These are phyloP conservation scores for Aspergillus fumigatiaffinis DNA, from an alignment of 2,329 filamentous ascomycete species.

Conservation along the genomic window DNA sequence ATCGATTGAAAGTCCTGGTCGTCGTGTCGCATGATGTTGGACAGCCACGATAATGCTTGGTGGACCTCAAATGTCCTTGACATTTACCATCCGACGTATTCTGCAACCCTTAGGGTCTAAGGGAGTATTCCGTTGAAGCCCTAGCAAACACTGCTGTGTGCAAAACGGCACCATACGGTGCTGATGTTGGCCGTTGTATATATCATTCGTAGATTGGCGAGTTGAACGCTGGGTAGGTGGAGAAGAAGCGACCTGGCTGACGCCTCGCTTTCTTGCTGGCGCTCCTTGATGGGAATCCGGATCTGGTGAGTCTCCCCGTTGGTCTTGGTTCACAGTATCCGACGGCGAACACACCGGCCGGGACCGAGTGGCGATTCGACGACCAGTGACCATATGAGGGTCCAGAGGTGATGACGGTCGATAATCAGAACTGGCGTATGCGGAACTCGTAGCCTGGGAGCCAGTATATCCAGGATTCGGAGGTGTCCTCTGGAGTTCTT, in stretches of 20 bases:
- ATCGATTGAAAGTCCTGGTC: not conserved
- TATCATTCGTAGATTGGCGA: conserved; percentile 4
- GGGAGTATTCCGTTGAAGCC: conserved; percentile 15
- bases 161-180: conserved; percentile 23
- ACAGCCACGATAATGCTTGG: not conserved
- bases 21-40: conserved; percentile 1
- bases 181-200: conserved; percentile 4
- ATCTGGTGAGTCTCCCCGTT: conserved; percentile 9
- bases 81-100: no score
- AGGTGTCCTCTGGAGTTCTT: conserved; percentile 13
- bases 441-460: conserved; percentile 8
- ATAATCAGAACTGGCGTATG: conserved; percentile 10
- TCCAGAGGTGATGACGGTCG: conserved; percentile 17
- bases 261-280: conserved; percentile 16
- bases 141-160: conserved; percentile 26
- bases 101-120: conserved; percentile 20
- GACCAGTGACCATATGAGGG: conserved; percentile 5
- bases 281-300: conserved; percentile 13
- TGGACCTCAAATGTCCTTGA: no score
- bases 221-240: conserved; percentile 6
- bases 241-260: conserved; percentile 23
- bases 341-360: conserved; percentile 14
- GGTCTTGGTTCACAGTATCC: conserved; percentile 3
- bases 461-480: conserved; percentile 8
- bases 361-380: conserved; percentile 16